Conservation (phyloP, 805 yeast genomes). For the Saturnispora sekii region DNA sequence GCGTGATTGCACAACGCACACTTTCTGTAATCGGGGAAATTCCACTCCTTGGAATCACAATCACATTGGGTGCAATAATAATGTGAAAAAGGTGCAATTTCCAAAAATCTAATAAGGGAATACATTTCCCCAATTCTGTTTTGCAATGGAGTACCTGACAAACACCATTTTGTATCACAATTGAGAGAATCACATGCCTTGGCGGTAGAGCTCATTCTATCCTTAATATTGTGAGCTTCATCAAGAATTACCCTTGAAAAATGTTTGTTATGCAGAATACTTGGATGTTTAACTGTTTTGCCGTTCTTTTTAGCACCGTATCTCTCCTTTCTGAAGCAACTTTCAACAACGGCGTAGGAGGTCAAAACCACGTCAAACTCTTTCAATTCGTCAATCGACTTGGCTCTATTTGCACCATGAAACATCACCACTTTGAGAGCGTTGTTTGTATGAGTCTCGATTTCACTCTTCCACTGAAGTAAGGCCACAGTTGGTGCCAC, state of each 20-base stretch:
- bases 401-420: constrained; percentile 79
- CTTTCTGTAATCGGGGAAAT: constrained; percentile 68
- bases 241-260: constrained; percentile 86
- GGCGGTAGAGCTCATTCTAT: constrained; percentile 87
- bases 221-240: constrained; percentile 97
- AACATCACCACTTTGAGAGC: constrained; percentile 57
- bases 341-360: constrained; percentile 86
- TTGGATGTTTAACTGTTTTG: constrained; percentile 61
- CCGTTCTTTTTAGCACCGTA: constrained; percentile 74
- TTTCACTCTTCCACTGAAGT: constrained; percentile 96
- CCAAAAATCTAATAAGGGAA: constrained; percentile 77
- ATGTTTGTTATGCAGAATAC: constrained; percentile 61
- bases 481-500: constrained; percentile 98
- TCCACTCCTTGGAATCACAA: constrained; percentile 78
- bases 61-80: constrained; percentile 93
- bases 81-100: constrained; percentile 74
- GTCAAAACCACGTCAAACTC: constrained; percentile 77
- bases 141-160: constrained; percentile 94
- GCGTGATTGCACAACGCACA: constrained; percentile 86
- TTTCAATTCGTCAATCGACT: constrained; percentile 43
- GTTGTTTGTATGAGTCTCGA: constrained; percentile 72
- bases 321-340: constrained; percentile 70
- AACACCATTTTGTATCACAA: constrained; percentile 77
- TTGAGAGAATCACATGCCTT: constrained; percentile 73
- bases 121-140: constrained; percentile 95